Percentiles rank a stretch among this genome's conserved stretches.
These are phyloP conservation scores for Trypanosomatidae sp. DNA, from an alignment of 208 protist species.

Conservation along the genomic window DNA sequence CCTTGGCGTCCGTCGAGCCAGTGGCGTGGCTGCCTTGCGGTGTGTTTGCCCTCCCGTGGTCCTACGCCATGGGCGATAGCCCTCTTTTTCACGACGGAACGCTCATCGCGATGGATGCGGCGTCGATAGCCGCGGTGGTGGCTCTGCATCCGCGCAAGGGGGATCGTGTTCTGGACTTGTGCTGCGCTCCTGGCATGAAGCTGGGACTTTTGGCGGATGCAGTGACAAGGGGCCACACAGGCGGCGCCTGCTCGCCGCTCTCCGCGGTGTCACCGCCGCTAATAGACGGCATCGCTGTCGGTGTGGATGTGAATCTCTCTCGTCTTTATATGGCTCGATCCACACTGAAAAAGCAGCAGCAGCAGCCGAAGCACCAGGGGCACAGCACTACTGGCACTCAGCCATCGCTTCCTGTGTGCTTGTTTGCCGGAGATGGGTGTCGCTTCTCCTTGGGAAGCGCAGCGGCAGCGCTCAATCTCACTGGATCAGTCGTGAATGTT, in stretches of 20 bases:
- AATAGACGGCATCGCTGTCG: slow-evolving; percentile 44
- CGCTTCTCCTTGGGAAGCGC: slow-evolving; percentile 20
- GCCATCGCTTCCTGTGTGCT: slow-evolving; percentile 22
- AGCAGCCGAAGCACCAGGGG: background rate
- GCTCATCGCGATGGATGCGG: slow-evolving; percentile 83
- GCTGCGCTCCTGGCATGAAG: slow-evolving; percentile 90
- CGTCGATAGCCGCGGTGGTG: slow-evolving; percentile 80
- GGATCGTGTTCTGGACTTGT: slow-evolving; percentile 82
- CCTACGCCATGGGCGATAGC: slow-evolving; percentile 25
- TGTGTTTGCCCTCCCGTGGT: slow-evolving; percentile 47
- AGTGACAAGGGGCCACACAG: slow-evolving; percentile 9
- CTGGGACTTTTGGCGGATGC: slow-evolving; percentile 64
- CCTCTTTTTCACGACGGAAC: slow-evolving; percentile 38
- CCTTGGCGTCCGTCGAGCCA: slow-evolving; percentile 19
- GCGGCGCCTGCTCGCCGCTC: background rate
- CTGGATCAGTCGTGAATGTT: background rate
- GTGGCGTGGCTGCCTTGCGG: slow-evolving; percentile 69
- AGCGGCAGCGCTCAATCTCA: slow-evolving; percentile 22
- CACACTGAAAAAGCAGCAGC: slow-evolving; percentile 50
- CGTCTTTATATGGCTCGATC: slow-evolving; percentile 60
- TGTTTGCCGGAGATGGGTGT: slow-evolving; percentile 63
- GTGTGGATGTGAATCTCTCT: slow-evolving; percentile 67
- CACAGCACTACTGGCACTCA: background rate
- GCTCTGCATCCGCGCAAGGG: slow-evolving; percentile 56
- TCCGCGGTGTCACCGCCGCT: background rate